These are phyloP conservation scores for Viola pubescens DNA, from an alignment of 441 rosid species.

Conservation along the genomic window DNA sequence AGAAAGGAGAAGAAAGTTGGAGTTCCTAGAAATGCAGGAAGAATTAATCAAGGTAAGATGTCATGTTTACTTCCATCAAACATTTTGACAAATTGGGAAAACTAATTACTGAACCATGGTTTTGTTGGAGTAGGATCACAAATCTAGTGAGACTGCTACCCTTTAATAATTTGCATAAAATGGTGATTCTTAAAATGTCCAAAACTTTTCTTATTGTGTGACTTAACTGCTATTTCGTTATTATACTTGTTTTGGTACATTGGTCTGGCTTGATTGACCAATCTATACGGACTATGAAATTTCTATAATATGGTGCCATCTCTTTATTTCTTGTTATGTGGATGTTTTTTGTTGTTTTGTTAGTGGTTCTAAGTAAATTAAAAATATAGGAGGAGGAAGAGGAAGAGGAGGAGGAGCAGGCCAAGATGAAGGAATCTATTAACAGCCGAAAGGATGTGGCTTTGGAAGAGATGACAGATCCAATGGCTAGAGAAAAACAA, in stretches of 20 bases:
- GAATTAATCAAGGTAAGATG: slow-evolving; percentile 68
- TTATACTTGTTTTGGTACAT: no score
- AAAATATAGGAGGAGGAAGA: slow-evolving; percentile 73
- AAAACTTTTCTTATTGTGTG: no score
- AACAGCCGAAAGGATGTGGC: slow-evolving; percentile 56
- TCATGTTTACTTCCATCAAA: background rate
- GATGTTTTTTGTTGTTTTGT: background rate
- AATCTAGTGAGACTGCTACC: no score
- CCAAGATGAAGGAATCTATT: slow-evolving; percentile 53
- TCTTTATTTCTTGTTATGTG: slow-evolving; percentile 2
- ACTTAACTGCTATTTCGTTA: no score
- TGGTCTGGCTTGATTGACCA: no score
- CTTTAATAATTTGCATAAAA: no score
- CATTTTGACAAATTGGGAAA: no score
- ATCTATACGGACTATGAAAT: no score
- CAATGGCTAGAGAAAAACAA: slow-evolving; percentile 67
- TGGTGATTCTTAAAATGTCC: no score
- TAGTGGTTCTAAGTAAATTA: slow-evolving; percentile 11
- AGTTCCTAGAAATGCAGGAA: slow-evolving; percentile 91
- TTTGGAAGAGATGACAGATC: slow-evolving; percentile 57
- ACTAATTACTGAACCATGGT: no score
- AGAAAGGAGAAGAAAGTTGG: slow-evolving; percentile 77
- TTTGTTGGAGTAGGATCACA: no score
- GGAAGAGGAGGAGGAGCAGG: slow-evolving; percentile 66
- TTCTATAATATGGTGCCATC: no score